Evolutionary conservation across 1,284 basidiomycete genomes (phyloP), one percentile per base, ranked within the genome.

Genomic region (Trichosporon faecale): DNA sequence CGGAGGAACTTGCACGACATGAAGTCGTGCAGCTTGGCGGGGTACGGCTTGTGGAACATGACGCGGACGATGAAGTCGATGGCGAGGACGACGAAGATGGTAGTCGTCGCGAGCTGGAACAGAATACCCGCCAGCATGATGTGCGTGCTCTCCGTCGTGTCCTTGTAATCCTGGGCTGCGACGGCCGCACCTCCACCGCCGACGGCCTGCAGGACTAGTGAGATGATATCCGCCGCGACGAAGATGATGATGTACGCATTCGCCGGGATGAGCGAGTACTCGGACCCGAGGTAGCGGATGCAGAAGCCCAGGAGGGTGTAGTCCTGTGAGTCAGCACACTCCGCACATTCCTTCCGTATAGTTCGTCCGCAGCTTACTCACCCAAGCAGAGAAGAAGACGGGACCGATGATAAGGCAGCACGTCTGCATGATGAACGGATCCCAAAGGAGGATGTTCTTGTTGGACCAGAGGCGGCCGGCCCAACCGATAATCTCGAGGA

Each of bases 401-500:
- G 83, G 83, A 0, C 78, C 79, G 69, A 84, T 75, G 71, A 82
- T 77, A 3, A 83, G 75, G 27, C 75, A 74, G 66, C 68, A 72
- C 57, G 78, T 81, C 85, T 88, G 86, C 72, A 88, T 86, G 69
- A 87, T 80, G 70, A 79, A 82, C 5, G 78, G 77, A n/a, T 76
- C 69, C 25, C 76, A 71, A 16, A 66, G 29, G 6, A 73, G 40
- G 9, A 77, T 69, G 64, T 80, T 77, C 64, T 76, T 64, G 49
- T 49, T 57, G 16, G 73, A 76, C 80, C 79, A 81, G 25, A 77
- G 68, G 21, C 80, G 72, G 1, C 71, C 80, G 0, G 76, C 72
- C 78, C 80, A 81, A 2, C 80, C 80, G 12, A 88, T 72, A 16
- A 87, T 74, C 78, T 91, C 89, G 2, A 86, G 78, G 1, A 85